These are phyloP conservation scores for Hortaea werneckii DNA, from an alignment of 2,329 filamentous ascomycete genomes.

Conservation along the genomic window DNA sequence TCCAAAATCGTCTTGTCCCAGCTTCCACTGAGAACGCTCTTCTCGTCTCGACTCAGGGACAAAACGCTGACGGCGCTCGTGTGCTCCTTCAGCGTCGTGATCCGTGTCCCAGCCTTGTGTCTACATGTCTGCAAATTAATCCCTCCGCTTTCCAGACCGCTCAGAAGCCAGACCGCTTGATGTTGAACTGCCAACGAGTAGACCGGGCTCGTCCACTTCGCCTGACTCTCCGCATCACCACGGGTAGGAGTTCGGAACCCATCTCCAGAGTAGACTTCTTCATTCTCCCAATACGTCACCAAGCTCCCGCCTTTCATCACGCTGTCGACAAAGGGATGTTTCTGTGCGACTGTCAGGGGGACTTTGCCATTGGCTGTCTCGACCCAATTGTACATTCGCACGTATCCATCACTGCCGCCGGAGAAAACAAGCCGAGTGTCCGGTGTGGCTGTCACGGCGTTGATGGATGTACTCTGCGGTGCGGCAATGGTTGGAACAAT, in stretches of 20 bases:
- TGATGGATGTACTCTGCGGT: slow-evolving; percentile 90
- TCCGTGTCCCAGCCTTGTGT: slow-evolving; percentile 87
- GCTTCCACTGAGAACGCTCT: slow-evolving; percentile 77
- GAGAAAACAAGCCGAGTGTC: slow-evolving; percentile 94
- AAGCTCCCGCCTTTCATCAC: slow-evolving; percentile 91
- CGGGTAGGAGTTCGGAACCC: slow-evolving; percentile 21
- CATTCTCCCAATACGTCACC: slow-evolving; percentile 98
- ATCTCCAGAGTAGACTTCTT: slow-evolving; percentile 50
- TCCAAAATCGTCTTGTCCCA: slow-evolving; percentile 94
- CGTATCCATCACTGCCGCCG: slow-evolving; percentile 88
- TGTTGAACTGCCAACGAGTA: slow-evolving; percentile 90
- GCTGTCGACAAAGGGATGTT: slow-evolving; percentile 93
- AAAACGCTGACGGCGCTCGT: slow-evolving; percentile 87
- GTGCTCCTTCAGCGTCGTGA: slow-evolving; percentile 70
- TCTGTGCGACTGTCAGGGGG: slow-evolving; percentile 84
- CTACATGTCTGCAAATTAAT: slow-evolving; percentile 91
- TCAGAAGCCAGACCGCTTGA: slow-evolving; percentile 81
- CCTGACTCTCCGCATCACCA: slow-evolving; percentile 44
- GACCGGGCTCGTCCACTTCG: slow-evolving; percentile 58
- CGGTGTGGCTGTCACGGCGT: slow-evolving; percentile 80
- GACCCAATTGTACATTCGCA: slow-evolving; percentile 91
- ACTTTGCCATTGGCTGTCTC: slow-evolving; percentile 93
- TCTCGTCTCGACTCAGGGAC: slow-evolving; percentile 72
- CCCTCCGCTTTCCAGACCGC: slow-evolving; percentile 77
- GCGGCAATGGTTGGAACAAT: slow-evolving; percentile 96